Evolutionary conservation across 2,329 filamentous ascomycete species (phyloP).

Genomic region (Aspergillus luchuensis): DNA sequence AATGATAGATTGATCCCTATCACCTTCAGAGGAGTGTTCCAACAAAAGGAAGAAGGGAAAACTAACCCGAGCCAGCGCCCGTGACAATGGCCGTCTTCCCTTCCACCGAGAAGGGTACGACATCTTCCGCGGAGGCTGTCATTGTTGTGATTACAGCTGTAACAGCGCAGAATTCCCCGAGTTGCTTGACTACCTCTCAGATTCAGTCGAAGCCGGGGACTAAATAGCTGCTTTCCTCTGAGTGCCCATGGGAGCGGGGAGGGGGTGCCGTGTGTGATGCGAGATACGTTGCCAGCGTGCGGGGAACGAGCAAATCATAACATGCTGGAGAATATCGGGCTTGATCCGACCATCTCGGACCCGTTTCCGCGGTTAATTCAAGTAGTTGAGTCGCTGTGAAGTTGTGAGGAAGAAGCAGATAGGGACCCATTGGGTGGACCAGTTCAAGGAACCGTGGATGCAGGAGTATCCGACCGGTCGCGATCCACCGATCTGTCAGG

Average conservation of each 20-base stretch:
- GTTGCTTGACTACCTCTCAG: background rate
- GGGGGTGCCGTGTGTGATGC: background rate
- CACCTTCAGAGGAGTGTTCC: background rate
- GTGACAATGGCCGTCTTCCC: background rate
- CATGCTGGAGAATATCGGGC: background rate
- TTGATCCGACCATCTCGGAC: background rate
- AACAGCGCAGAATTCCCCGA: background rate
- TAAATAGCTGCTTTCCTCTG: background rate
- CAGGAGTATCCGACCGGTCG: no score
- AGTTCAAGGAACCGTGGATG: no score
- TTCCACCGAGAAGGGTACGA: background rate
- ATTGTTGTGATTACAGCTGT: background rate
- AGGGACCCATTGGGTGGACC: no score
- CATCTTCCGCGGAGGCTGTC: background rate
- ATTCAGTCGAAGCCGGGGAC: background rate
- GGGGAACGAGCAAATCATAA: background rate
- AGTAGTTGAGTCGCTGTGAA: no score
- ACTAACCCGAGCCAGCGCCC: background rate
- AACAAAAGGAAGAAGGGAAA: background rate
- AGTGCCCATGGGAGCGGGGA: background rate
- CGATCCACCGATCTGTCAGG: no score
- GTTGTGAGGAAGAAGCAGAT: no score
- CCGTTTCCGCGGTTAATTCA: background rate
- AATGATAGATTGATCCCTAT: background rate
- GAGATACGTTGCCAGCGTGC: background rate